phyloP scores from a whole-genome alignment of 306 rosid species.

The Calophaca sinica region DNA sequence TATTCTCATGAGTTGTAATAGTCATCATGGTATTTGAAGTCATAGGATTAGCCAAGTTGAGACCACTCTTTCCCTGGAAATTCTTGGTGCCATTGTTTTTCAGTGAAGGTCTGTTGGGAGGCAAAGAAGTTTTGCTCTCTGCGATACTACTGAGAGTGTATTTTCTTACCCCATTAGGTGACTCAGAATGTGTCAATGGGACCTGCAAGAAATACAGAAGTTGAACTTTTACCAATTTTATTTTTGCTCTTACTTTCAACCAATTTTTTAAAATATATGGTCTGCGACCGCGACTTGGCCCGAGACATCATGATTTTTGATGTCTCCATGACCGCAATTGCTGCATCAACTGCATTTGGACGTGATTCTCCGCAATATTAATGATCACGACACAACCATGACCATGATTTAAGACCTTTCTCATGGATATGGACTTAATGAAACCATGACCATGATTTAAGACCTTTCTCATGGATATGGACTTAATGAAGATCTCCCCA shows the following conservation, averaged over 20 bases:
- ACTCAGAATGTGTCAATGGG: conserved; percentile 46
- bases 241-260: not conserved
- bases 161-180: conserved; percentile 61
- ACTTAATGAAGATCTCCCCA: too few species aligned
- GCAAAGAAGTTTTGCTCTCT: conserved; percentile 52
- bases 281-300: too few species aligned
- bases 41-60: conserved; percentile 52
- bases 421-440: too few species aligned
- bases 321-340: too few species aligned
- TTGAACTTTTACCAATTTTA: not conserved
- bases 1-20: conserved; percentile 62
- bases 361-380: too few species aligned
- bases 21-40: conserved; percentile 54
- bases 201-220: conserved; percentile 52
- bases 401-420: too few species aligned
- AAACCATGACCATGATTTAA: too few species aligned
- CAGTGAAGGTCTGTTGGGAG: conserved; percentile 52
- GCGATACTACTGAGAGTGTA: conserved; percentile 38
- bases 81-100: conserved; percentile 58
- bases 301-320: too few species aligned
- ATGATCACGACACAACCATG: too few species aligned
- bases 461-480: too few species aligned
- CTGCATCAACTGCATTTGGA: too few species aligned
- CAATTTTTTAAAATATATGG: too few species aligned
- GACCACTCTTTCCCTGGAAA: conserved; percentile 53